Percentiles rank a stretch among this genome's conserved stretches.
These are phyloP conservation scores for Skeletonema potamos DNA, from an alignment of 108 stramenopile species.

Conservation along the genomic window DNA sequence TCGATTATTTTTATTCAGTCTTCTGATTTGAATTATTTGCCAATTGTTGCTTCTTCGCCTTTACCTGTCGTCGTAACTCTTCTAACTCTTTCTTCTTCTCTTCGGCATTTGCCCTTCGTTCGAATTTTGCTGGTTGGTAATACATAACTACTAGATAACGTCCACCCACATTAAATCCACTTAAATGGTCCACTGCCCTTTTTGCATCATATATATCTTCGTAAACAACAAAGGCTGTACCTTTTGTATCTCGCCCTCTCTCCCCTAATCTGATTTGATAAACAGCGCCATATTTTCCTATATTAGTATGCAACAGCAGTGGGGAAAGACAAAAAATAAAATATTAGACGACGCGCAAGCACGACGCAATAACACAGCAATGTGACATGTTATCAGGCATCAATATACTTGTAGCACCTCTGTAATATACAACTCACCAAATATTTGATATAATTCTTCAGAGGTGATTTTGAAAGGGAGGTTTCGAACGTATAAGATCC, in stretches of 20 bases:
- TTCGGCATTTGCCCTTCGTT: conserved; percentile 64
- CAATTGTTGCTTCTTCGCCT: conserved; percentile 62
- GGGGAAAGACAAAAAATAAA: background rate
- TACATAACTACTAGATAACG: conserved; percentile 96
- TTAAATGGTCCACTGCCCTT: conserved; percentile 94
- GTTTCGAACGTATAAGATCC: conserved; percentile 96
- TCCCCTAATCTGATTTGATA: conserved; percentile 94
- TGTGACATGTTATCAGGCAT: background rate
- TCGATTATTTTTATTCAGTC: background rate
- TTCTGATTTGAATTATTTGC: conserved; percentile 10
- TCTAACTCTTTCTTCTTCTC: conserved; percentile 93
- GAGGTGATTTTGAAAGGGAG: conserved; percentile 96
- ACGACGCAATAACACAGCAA: background rate
- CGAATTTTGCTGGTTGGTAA: conserved; percentile 90
- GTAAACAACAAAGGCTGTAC: conserved; percentile 97
- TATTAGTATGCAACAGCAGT: background rate
- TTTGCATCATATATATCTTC: conserved; percentile 99
- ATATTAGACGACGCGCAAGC: background rate
- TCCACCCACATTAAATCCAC: conserved; percentile 98
- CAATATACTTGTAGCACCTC: background rate
- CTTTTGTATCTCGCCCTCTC: conserved; percentile 85
- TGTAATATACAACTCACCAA: conserved; percentile 39
- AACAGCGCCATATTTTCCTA: conserved; percentile 97
- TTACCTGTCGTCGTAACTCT: conserved; percentile 81
- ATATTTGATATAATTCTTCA: conserved; percentile 98